A percentile compares a stretch with the other conserved stretches of the same genome.
phyloP scores from a whole-genome alignment of 345 rosid genomes.

The Jatropha curcas region DNA sequence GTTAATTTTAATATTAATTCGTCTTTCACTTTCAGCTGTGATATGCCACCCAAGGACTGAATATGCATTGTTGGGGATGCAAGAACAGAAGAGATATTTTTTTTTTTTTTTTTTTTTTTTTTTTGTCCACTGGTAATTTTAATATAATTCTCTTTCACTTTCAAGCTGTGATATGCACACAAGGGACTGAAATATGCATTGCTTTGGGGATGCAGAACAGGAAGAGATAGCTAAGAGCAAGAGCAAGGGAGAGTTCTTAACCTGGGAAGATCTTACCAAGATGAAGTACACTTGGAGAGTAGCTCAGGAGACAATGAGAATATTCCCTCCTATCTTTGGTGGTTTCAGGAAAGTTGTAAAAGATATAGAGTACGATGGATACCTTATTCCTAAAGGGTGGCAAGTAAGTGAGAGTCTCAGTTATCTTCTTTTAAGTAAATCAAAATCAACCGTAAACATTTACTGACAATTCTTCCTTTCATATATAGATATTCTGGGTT shows the following conservation, averaged over 20 bases:
- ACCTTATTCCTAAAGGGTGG: slow-evolving; percentile 57
- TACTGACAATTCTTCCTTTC: not conserved
- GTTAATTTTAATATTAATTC: too few relatives aligned
- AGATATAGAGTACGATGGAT: slow-evolving; percentile 42
- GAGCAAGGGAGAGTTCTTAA: slow-evolving; percentile 38
- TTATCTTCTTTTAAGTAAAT: not conserved
- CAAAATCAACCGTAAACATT: not conserved
- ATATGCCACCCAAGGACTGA: too few relatives aligned
- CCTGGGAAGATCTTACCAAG: slow-evolving; percentile 54
- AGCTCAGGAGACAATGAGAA: slow-evolving; percentile 54
- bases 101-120: too few relatives aligned
- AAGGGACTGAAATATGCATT: too few relatives aligned
- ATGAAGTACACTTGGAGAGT: slow-evolving; percentile 69
- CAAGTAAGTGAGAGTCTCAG: slow-evolving; percentile 34
- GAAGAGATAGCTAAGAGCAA: slow-evolving; percentile 47
- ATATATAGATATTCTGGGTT: slow-evolving; percentile 46
- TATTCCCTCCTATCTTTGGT: slow-evolving; percentile 47
- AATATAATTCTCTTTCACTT: too few relatives aligned
- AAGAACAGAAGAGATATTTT: too few relatives aligned
- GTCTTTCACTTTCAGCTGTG: too few relatives aligned
- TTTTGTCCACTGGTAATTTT: too few relatives aligned
- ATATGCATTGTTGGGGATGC: too few relatives aligned
- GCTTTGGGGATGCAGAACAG: slow-evolving; percentile 42
- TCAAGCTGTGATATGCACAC: too few relatives aligned
- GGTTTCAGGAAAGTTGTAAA: slow-evolving; percentile 47